Evolutionary conservation across 257 asterid species (phyloP).

Genomic region (Penstemon barbatus): DNA sequence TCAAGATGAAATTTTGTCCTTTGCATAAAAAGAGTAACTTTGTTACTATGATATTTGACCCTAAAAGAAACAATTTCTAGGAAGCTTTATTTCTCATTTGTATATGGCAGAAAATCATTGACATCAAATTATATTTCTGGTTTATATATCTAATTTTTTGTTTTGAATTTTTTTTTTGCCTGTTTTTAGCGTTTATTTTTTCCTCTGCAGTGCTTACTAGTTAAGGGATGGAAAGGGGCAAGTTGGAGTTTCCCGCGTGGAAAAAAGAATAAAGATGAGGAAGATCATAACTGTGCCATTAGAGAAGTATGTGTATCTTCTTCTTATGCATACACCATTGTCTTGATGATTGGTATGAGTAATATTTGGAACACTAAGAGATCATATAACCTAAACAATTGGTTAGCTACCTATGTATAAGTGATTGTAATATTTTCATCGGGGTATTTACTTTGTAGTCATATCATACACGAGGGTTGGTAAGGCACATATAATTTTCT

Average conservation of each 20-base stretch:
- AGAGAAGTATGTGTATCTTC: constrained; percentile 60
- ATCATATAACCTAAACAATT: background rate
- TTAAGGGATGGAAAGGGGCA: constrained; percentile 89
- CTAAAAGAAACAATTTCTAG: background rate
- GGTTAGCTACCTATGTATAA: background rate
- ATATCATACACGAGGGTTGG: background rate
- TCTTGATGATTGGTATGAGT: constrained; percentile 16
- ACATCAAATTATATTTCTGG: background rate
- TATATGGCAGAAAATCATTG: background rate
- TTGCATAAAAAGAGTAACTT: background rate
- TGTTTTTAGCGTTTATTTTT: constrained; percentile 16
- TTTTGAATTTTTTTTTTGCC: background rate
- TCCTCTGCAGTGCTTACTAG: constrained; percentile 64
- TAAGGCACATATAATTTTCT: background rate
- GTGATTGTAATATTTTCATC: constrained; percentile 2
- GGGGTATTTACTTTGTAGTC: background rate
- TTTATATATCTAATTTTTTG: background rate
- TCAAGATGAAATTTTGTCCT: background rate
- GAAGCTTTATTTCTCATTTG: background rate
- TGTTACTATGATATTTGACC: constrained; percentile 2
- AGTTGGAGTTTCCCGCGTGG: constrained; percentile 98
- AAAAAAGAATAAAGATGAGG: constrained; percentile 86
- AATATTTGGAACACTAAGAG: background rate
- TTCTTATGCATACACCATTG: constrained; percentile 4
- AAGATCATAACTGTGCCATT: constrained; percentile 78